Base-by-base conservation (phyloP, 805 yeast species). In the Metschnikowia gruessii region DNA sequence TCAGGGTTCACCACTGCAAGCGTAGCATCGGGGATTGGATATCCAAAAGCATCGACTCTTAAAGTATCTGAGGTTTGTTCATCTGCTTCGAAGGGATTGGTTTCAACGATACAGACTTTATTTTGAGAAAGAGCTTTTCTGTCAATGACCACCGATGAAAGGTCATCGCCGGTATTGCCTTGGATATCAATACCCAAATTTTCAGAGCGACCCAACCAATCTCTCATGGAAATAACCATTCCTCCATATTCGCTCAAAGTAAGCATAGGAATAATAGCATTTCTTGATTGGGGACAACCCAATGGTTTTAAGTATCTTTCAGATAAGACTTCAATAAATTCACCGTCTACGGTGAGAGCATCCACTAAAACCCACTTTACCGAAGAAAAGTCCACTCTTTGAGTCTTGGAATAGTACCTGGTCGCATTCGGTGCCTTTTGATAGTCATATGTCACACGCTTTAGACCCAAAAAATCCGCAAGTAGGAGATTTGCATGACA, bases 161-260 rank as follows among this genome's bases (percentile, higher is more conserved):
- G 64, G 40, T 62, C 65, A 30, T 58, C 55, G 17, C 46, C 37
- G 11, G 55, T 43, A 18, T 52, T 57, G 13, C 57, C 53, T 19
- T 70, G 79, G 36, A 75, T 75, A 3, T 68, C 67, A 32, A 69
- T 57, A 4, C 87, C 87, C 45, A 84, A 57, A 40, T 79, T 78
- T 17, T 83, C 87, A 45, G 79, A 79, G 3, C 79, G 79, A 3
- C 88, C 90, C 13, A 91, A 69, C 89, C 96, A 92, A 63, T 94
- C 99, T 54, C 95, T 76, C 76, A 90, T 79, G 1, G 97, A 82
- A 6, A 94, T 81, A 11, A 91, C 90, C 80, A 92, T 87, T 2
- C 99, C 99, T 29, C 99, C 99, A 59, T 90, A 95, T 61, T 94
- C 99, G 53, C 87, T 81, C 41, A 94, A 69, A 0, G 97, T 86